These are phyloP conservation scores for Xanthoceras sorbifolium DNA, from an alignment of 345 rosid species.

Conservation along the genomic window DNA sequence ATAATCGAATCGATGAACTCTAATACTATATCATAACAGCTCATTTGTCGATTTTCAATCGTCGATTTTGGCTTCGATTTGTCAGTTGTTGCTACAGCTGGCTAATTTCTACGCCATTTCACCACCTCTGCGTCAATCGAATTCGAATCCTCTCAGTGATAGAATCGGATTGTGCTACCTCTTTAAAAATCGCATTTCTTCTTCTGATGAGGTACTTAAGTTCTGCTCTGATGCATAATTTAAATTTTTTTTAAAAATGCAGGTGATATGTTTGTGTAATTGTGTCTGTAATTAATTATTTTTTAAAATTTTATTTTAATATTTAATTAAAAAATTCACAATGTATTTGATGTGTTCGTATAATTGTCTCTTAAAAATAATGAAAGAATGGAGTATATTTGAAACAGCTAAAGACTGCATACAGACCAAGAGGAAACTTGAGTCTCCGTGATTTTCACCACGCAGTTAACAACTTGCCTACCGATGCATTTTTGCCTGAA, in stretches of 20 bases:
- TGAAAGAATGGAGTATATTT: constrained; percentile 1
- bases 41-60: constrained; percentile 19
- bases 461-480: constrained; percentile 69
- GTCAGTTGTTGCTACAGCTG: constrained; percentile 67
- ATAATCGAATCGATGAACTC: background rate
- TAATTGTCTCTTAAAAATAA: background rate
- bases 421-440: constrained; percentile 63
- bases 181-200: constrained; percentile 46
- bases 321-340: background rate
- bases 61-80: constrained; percentile 21
- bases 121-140: constrained; percentile 35
- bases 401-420: constrained; percentile 63
- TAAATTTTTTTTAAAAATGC: background rate
- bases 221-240: background rate
- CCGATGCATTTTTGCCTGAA: constrained; percentile 60
- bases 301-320: constrained; percentile 4
- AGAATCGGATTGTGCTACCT: constrained; percentile 71
- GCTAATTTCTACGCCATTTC: constrained; percentile 69
- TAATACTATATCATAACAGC: background rate
- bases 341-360: constrained; percentile 12
- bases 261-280: background rate
- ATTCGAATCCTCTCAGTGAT: constrained; percentile 50
- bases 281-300: constrained; percentile 6
- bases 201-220: constrained; percentile 54
- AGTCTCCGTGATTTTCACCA: constrained; percentile 77